Evolutionary conservation across 2,329 filamentous ascomycete genomes (phyloP), one percentile per base, ranked within the genome.

Genomic region (Cryphonectria naterciae): DNA sequence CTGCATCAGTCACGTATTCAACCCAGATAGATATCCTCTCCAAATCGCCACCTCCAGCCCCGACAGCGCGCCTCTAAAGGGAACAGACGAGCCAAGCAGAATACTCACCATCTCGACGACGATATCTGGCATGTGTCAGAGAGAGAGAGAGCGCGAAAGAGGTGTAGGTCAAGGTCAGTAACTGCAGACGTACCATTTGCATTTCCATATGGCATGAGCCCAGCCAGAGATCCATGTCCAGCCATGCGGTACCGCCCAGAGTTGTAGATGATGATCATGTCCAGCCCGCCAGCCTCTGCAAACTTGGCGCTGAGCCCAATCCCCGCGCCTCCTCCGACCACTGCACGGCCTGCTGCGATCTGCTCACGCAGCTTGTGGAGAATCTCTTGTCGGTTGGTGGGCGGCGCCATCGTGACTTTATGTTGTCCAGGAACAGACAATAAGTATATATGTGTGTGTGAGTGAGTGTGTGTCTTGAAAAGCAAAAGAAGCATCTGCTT

Each of bases 171-270:
- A n/a, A n/a, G 22, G 46, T 49, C 19, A 49, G 46, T n/a, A n/a
- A 49, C 10, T n/a, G 46, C 4, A 39, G 10, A 52, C 56, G 22
- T 25, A 68, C 67, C 67, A 75, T 93, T 92, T 5, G 91, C 90
- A 76, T 92, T 90, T 4, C 89, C 88, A 76, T 91, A 93, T 0
- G 91, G 90, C 89, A 92, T 91, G 65, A 92, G 79, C 0, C 91
- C 91, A 0, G 91, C 90, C 15, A 93, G 79, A 0, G 89, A 92
- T 0, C 91, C 91, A 58, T 88, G 83, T 0, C 91, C 91, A 0
- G 90, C 91, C 91, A 93, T 93, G 13, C 91, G 88, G 77, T 91
- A 93, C 4, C 91, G 86, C 0, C 91, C 91, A 52, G 88, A 90
- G 79, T 93, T 93, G 83, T 93, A 93, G 75, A 93, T 86, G 73